Evolutionary conservation across 2,329 filamentous ascomycete species (phyloP).

Genomic region (Metarhizium rileyi): DNA sequence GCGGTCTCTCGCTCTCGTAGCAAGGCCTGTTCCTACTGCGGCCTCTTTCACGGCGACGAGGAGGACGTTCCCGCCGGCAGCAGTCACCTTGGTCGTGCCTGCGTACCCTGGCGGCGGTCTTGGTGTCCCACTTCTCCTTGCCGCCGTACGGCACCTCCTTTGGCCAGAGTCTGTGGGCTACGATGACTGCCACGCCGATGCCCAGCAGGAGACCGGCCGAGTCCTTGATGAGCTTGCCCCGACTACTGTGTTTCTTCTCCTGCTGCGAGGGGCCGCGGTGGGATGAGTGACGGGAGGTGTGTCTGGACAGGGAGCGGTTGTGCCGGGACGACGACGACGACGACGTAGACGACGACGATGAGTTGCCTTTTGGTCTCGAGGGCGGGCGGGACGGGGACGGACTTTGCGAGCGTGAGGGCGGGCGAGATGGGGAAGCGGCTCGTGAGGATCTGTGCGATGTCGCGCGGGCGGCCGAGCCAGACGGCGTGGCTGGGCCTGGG

Average conservation of each 20-base stretch:
- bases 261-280: slow-evolving; percentile 8
- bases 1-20: slow-evolving; percentile 4
- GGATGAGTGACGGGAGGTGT: slow-evolving; percentile 6
- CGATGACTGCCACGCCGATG: slow-evolving; percentile 24
- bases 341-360: no score
- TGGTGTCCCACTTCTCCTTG: slow-evolving; percentile 20
- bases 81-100: slow-evolving; percentile 3
- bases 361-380: slow-evolving; percentile 6
- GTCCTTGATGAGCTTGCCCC: slow-evolving; percentile 17
- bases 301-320: slow-evolving; percentile 4
- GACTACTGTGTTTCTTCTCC: slow-evolving; percentile 10
- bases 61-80: neutral
- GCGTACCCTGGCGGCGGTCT: neutral
- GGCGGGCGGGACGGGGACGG: slow-evolving; percentile 14
- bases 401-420: slow-evolving; percentile 9
- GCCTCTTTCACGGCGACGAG: neutral
- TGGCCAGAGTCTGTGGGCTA: slow-evolving; percentile 26
- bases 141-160: slow-evolving; percentile 19
- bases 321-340: no score
- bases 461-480: slow-evolving; percentile 10
- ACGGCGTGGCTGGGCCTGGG: slow-evolving; percentile 9
- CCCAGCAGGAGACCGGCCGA: slow-evolving; percentile 23
- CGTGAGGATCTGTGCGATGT: slow-evolving; percentile 1
- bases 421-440: neutral
- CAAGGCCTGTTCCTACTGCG: neutral